Percentiles rank a stretch among this genome's conserved stretches.
Conservation (phyloP, 768 basidiomycete genomes). For the Pleurotus citrinopileatus region DNA sequence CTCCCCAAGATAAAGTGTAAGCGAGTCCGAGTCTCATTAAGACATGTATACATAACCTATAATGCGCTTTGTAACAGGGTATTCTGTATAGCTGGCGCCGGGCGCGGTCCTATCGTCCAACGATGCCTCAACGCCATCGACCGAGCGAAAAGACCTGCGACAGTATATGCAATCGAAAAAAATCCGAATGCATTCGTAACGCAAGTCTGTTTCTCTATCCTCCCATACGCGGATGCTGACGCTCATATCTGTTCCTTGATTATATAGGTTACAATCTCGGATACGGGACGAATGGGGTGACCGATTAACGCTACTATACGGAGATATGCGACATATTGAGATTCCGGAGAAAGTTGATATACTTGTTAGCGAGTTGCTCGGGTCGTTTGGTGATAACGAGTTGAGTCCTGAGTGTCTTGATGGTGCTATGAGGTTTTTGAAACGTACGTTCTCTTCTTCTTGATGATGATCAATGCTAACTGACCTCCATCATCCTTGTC, state of each 20-base stretch:
- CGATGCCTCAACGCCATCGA: conserved; percentile 77
- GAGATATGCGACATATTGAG: conserved; percentile 87
- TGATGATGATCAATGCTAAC: too few species aligned
- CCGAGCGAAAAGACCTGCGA: conserved; percentile 57
- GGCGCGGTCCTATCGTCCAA: conserved; percentile 88
- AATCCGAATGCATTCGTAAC: conserved; percentile 95
- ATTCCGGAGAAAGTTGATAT: conserved; percentile 91
- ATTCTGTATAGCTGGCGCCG: conserved; percentile 92
- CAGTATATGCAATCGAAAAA: conserved; percentile 91
- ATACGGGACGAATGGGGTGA: conserved; percentile 81
- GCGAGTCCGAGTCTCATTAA: conserved; percentile 23
- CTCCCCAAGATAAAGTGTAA: conserved; percentile 59
- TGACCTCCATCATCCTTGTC: not conserved
- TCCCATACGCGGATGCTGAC: conserved; percentile 2
- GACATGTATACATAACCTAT: conserved; percentile 9
- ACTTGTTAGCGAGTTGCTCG: conserved; percentile 91
- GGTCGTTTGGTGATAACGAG: conserved; percentile 98
- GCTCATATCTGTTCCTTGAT: conserved; percentile 10
- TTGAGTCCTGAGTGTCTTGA: conserved; percentile 97
- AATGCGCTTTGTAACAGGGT: conserved; percentile 41
- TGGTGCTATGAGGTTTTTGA: conserved; percentile 90
- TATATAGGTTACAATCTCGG: conserved; percentile 85
- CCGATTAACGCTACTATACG: conserved; percentile 79
- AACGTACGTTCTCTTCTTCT: too few species aligned
- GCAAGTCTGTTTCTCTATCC: conserved; percentile 44